phyloP scores from a whole-genome alignment of 306 rosid genomes.

The Betula pendula region DNA sequence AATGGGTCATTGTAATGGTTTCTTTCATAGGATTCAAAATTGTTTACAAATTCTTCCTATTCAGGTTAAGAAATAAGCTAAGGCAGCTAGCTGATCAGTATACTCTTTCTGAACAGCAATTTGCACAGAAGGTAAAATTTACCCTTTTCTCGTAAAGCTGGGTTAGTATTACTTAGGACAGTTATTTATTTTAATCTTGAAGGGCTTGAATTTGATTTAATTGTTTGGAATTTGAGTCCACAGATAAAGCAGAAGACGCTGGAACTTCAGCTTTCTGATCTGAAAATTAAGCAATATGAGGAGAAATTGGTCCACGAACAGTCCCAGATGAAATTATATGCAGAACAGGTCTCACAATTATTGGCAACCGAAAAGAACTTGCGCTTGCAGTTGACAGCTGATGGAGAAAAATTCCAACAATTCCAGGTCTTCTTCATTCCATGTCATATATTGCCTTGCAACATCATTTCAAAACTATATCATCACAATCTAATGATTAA shows the following conservation, averaged over 20 bases:
- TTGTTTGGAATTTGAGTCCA: constrained; percentile 37
- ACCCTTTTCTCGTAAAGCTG: constrained; percentile 18
- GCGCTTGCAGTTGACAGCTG: constrained; percentile 80
- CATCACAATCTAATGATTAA: constrained; percentile 15
- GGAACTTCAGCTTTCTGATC: constrained; percentile 92
- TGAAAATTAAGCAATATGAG: constrained; percentile 81
- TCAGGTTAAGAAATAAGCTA: constrained; percentile 83
- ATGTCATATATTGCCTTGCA: constrained; percentile 11
- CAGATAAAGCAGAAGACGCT: constrained; percentile 88
- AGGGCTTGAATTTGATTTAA: constrained; percentile 11
- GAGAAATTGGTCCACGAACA: constrained; percentile 83
- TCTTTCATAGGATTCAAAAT: constrained; percentile 13
- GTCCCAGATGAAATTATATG: constrained; percentile 85
- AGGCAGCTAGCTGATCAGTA: constrained; percentile 78
- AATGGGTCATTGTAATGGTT: constrained; percentile 1
- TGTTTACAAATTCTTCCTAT: constrained; percentile 19
- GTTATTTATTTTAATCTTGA: constrained; percentile 19
- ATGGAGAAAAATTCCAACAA: constrained; percentile 94
- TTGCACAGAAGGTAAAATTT: constrained; percentile 65
- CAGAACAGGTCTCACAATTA: constrained; percentile 85
- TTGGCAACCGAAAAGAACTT: constrained; percentile 80
- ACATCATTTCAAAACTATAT: constrained; percentile 13
- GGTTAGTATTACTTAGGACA: constrained; percentile 9
- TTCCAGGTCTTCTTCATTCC: constrained; percentile 63
- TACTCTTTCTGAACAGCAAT: constrained; percentile 76